Base-by-base conservation (phyloP, 2,329 filamentous ascomycete species). In the Apiospora rasikravindrae region DNA sequence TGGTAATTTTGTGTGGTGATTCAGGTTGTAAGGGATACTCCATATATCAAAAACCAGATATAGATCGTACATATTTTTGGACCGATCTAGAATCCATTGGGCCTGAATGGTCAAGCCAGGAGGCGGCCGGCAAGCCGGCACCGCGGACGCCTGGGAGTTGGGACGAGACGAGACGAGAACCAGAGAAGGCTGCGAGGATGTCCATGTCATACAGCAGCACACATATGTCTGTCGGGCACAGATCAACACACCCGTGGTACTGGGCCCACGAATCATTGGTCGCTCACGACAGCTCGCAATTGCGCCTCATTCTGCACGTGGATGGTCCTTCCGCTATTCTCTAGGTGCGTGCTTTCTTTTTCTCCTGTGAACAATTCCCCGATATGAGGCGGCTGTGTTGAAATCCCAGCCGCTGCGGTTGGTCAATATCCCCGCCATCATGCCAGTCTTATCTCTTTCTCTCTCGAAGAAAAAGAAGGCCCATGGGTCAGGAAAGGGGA, bases 131-230 rank as follows among this genome's bases (percentile, higher is more conserved):
- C 4, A 37, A 6, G 5, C 33, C 33, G 33, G 33, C 33, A 37
- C 33, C 33, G 33, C 33, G 33, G 33, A 37, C 33, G 33, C 33
- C 19, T 1, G 22, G 22, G 57, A 64, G 57, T 64, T 64, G 57
- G 57, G 57, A 64, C 57, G 57, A 40, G 57, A 61, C 53, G 53
- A 37, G 53, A 64, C 57, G 57, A 64, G 29, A n/a, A 22, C 13
- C 29, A 61, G 26, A n/a, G n/a, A n/a, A n/a, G n/a, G n/a, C n/a
- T n/a, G 53, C 53, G 29, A 37, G 33, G 33, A 37, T 64, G 33
- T 40, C 53, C 33, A 64, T 40, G 57, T 64, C 29, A 16, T 64
- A 33, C 57, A 64, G 57, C 22, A 64, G 8, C 57, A 64, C 29
- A 10, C 51, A 57, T 61, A 61, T 61, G 53, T 33, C 29, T 61